Percentiles rank a stretch among this genome's conserved stretches.
phyloP scores from a whole-genome alignment of 257 asterid species.

The Cordia subcordata region DNA sequence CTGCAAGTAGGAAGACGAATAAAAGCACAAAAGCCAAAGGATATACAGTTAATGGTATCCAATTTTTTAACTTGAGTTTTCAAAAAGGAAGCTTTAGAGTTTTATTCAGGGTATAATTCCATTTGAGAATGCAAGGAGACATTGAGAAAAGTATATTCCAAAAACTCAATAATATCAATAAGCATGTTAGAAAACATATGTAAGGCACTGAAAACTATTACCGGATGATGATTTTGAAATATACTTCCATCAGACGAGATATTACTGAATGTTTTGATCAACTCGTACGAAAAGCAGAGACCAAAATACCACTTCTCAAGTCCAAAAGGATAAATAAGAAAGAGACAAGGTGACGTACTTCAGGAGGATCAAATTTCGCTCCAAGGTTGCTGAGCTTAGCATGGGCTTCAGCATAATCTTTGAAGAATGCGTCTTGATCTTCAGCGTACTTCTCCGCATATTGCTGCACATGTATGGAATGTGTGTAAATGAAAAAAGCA shows the following conservation, averaged over 20 bases:
- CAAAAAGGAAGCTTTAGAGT: too few relatives aligned
- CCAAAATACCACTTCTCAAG: background rate
- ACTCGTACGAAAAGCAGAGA: background rate
- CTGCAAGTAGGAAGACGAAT: too few relatives aligned
- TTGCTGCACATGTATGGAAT: constrained; percentile 35
- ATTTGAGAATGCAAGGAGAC: too few relatives aligned
- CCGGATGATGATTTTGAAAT: background rate
- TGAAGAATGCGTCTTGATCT: constrained; percentile 82
- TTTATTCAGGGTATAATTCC: too few relatives aligned
- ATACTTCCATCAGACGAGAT: background rate
- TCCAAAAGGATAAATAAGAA: background rate
- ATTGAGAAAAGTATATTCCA: too few relatives aligned
- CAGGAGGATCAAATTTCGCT: constrained; percentile 91
- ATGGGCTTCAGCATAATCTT: constrained; percentile 93
- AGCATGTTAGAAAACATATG: too few relatives aligned
- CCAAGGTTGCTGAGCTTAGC: constrained; percentile 96
- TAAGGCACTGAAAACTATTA: too few relatives aligned
- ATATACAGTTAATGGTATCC: too few relatives aligned
- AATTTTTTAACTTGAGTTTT: too few relatives aligned
- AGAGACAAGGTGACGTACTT: constrained; percentile 39
- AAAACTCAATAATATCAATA: too few relatives aligned
- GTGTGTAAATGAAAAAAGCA: background rate
- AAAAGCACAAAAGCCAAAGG: too few relatives aligned
- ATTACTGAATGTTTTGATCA: background rate
- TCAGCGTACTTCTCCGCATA: constrained; percentile 90